Evolutionary conservation across 805 yeast genomes (phyloP).

Genomic region (Monosporozyma servazzii): DNA sequence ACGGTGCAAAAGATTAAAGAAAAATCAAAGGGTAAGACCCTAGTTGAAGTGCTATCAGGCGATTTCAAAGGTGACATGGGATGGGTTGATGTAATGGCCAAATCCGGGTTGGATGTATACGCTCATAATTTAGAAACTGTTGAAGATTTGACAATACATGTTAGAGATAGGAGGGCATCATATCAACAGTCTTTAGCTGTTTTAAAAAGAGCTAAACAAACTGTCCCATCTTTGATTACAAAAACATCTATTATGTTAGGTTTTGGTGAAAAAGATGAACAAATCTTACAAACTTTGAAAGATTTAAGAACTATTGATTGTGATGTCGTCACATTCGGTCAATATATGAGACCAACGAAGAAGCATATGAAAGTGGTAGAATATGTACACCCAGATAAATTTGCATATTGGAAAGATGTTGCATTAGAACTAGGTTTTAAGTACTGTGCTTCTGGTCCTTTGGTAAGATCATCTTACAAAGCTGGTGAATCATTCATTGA

Average conservation of each 20-base stretch:
- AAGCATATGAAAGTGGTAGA: conserved; percentile 98
- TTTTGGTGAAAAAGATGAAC: conserved; percentile 91
- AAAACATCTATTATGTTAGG: conserved; percentile 96
- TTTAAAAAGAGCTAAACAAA: conserved; percentile 67
- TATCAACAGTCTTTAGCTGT: conserved; percentile 81
- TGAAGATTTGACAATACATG: conserved; percentile 86
- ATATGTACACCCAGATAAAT: conserved; percentile 87
- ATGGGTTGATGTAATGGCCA: conserved; percentile 71
- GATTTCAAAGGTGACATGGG: conserved; percentile 88
- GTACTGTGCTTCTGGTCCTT: conserved; percentile 95
- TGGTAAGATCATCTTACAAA: conserved; percentile 92
- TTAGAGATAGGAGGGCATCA: conserved; percentile 94
- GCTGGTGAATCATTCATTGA: conserved; percentile 98
- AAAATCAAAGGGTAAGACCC: conserved; percentile 72
- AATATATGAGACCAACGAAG: conserved; percentile 97
- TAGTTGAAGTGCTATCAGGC: conserved; percentile 90
- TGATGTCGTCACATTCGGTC: conserved; percentile 97
- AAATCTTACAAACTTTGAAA: conserved; percentile 60
- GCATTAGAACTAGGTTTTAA: conserved; percentile 88
- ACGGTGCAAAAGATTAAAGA: conserved; percentile 77
- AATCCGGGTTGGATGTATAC: conserved; percentile 85
- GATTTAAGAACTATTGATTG: conserved; percentile 71
- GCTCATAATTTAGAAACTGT: conserved; percentile 97
- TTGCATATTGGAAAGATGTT: conserved; percentile 81
- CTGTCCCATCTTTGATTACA: conserved; percentile 68